Base-by-base conservation (phyloP, 2,329 filamentous ascomycete species). In the Rhytidhysteron rufulum region DNA sequence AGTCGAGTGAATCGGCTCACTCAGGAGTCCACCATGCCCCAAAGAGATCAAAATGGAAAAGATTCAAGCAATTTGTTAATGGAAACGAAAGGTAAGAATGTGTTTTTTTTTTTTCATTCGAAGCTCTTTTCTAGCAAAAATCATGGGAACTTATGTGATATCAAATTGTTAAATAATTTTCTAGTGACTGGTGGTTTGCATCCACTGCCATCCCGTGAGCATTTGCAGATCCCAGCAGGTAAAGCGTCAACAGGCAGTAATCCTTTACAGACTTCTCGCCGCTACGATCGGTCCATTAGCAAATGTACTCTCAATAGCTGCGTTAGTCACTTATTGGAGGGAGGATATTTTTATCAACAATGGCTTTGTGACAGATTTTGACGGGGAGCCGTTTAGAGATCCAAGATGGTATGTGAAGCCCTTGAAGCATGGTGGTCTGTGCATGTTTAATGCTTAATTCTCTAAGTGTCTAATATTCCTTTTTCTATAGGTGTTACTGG, bases 261-360 rank as follows among this genome's bases (percentile, higher is more conserved):
- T 17, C 16, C 22, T 17, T 18, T 31, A 15, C 31, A 52, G 44
- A 22, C 80, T 96, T 58, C 76, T 93, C 9, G 88, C 89, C 2
- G 89, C 88, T 24, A 88, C 89, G 0, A 77, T 93, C 2, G 88
- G 88, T 1, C 90, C 90, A 0, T 78, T 95, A 8, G 90, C 90
- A 3, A 95, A 90, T 42, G 82, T 93, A 21, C 85, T 93, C 65
- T 91, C 85, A 42, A 88, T 95, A 43, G 88, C 86, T 45, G 87
- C 89, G 6, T 73, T 95, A n/a, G 86, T 88, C 1, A 82, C 81
- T 20, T 80, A 80, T 17, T 95, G 89, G 90, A 75, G 86, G 44
- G 78, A 83, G 58, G 70, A 71, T 35, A 65, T 73, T 3, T 70
- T 73, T 39, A 56, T 72, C 31, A 67, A 77, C 29, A 59, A 71